Percentiles rank a stretch among this genome's conserved stretches.
These are phyloP conservation scores for Dendrocalamus sinicus DNA, from an alignment of 176 grass and related monocot genomes.

Conservation along the genomic window DNA sequence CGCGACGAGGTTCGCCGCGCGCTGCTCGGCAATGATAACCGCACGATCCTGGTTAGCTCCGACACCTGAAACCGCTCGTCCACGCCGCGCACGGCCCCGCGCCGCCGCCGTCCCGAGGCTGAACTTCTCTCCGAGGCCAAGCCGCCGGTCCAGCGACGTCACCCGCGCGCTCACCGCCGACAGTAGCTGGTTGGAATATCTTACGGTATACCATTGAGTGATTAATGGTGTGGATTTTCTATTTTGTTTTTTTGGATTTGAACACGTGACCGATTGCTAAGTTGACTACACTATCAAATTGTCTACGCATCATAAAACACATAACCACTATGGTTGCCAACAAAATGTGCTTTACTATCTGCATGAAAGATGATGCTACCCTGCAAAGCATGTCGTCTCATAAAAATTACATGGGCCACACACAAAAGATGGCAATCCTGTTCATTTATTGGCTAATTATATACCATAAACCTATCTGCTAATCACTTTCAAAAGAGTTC, in stretches of 20 bases:
- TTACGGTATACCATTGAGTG: too few relatives aligned
- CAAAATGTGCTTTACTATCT: background rate
- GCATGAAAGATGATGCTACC: background rate
- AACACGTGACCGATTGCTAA: too few relatives aligned
- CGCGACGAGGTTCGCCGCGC: too few relatives aligned
- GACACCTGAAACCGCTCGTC: too few relatives aligned
- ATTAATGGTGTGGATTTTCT: too few relatives aligned
- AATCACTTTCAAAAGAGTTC: background rate
- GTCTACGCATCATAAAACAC: too few relatives aligned
- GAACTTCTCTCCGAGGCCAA: conserved; percentile 21
- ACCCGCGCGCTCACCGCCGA: conserved; percentile 45
- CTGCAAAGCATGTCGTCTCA: background rate
- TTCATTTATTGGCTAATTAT: background rate
- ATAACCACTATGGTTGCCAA: background rate
- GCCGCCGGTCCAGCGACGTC: conserved; percentile 46
- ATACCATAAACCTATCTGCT: background rate
- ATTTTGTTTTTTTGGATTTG: too few relatives aligned
- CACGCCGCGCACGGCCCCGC: too few relatives aligned
- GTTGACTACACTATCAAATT: too few relatives aligned
- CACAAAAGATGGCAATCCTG: background rate
- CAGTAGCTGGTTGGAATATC: conserved; percentile 2
- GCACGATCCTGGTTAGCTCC: too few relatives aligned
- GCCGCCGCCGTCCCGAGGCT: too few relatives aligned
- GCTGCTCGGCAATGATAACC: too few relatives aligned
- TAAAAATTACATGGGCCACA: background rate